Base-by-base conservation (phyloP, 495 filamentous ascomycete genomes). In the Penicillium atrosanguineum region DNA sequence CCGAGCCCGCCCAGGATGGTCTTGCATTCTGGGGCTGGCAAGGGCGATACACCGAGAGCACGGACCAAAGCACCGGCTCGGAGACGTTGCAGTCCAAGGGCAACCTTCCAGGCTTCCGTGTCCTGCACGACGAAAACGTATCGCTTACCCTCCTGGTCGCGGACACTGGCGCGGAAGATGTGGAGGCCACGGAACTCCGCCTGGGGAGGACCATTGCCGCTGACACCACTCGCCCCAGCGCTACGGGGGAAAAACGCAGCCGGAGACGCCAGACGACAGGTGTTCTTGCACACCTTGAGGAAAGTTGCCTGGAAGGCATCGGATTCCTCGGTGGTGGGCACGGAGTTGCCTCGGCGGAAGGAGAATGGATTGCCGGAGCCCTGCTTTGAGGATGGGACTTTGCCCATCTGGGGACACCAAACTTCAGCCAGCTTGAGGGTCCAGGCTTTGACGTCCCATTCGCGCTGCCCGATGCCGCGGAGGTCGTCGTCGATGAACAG, bases 381-480 rank as follows among this genome's bases (percentile, higher is more conserved):
- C 3, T 56, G 40, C 59, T 69, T 55, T 43, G 52, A 15, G 53
- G 57, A 20, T 47, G 55, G 36, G n/a, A 63, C 52, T 7, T 60
- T 45, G 5, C 61, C 65, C 48, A 71, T 70, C 29, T 79, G 76
- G 20, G 87, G 85, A 59, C 87, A 91, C 84, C 89, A 92, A 68
- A 97, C 86, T 77, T 98, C 94, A 58, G 94, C 84, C 23, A 85
- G 75, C 69, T 92, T 96, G 72, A 98, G 81, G 12, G 90, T 95
- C 94, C 94, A 97, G 16, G 93, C 92, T 66, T 97, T 97, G 68
- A 97, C 82, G 66, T 98, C 94, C 95, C 95, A 98, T 72, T 97
- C 95, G 44, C 94, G 82, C 67, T 96, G 90, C 18, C 87, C 84
- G 3, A 95, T 87, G 38, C 85, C 85, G 16, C 91, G 84, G 36